phyloP scores from a whole-genome alignment of 2,329 filamentous ascomycete genomes.

The Colletotrichum sp. region DNA sequence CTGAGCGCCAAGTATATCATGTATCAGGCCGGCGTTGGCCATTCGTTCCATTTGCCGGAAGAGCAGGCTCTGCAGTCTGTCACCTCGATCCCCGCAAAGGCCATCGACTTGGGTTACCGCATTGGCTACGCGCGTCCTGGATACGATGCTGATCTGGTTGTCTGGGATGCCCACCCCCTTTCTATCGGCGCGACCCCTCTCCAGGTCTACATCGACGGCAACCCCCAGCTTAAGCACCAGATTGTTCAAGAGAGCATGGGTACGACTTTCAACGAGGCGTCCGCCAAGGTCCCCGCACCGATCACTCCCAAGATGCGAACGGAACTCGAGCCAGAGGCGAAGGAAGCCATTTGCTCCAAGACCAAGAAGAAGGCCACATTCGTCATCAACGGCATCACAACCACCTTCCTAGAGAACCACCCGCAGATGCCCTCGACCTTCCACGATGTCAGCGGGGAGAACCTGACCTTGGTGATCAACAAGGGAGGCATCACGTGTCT shows the following conservation, averaged over 20 bases:
- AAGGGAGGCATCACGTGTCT: slow-evolving; percentile 47
- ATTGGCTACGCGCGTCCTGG: slow-evolving; percentile 48
- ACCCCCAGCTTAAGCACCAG: slow-evolving; percentile 34
- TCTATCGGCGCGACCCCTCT: slow-evolving; percentile 47
- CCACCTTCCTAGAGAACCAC: slow-evolving; percentile 35
- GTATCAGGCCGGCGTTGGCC: slow-evolving; percentile 43
- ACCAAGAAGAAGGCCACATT: slow-evolving; percentile 28
- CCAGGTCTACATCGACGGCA: slow-evolving; percentile 54
- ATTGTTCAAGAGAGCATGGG: slow-evolving; percentile 32
- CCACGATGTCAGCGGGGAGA: slow-evolving; percentile 12
- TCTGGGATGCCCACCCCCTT: slow-evolving; percentile 54
- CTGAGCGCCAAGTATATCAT: slow-evolving; percentile 46
- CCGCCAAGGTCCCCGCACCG: not conserved
- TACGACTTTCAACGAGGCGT: slow-evolving; percentile 5
- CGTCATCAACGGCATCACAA: slow-evolving; percentile 41
- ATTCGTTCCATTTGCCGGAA: slow-evolving; percentile 45
- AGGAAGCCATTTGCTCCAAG: slow-evolving; percentile 28
- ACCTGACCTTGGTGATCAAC: slow-evolving; percentile 42
- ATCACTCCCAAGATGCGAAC: slow-evolving; percentile 26
- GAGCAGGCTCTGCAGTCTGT: slow-evolving; percentile 46
- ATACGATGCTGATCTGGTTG: slow-evolving; percentile 55
- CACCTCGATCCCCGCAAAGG: slow-evolving; percentile 49
- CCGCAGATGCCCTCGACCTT: slow-evolving; percentile 6
- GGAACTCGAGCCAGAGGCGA: slow-evolving; percentile 24
- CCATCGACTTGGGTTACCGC: slow-evolving; percentile 45